Base-by-base conservation (phyloP, 495 filamentous ascomycete genomes). In the Penicillium mononematosum region DNA sequence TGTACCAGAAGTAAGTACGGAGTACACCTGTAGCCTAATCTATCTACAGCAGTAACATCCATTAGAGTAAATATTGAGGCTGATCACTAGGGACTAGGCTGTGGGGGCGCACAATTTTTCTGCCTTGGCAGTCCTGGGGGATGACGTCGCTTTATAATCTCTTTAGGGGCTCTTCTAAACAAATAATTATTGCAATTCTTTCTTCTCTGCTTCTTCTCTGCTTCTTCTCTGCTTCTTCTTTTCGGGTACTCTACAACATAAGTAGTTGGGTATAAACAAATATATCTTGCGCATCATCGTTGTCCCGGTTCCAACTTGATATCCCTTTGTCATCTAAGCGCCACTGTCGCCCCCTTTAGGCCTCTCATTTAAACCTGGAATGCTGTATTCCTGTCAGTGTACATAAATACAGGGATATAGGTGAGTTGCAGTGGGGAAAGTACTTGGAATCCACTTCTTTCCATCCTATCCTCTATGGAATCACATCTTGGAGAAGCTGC, bases 101-200 rank as follows among this genome's bases (percentile, higher is more conserved):
- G 42, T 24, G 42, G 19, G 19, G 17, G 19, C 5, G 10, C 19
- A 24, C 42, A 24, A 11, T 34, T 56, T 60, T 42, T 17, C 24
- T 59, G 44, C 60, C 56, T 63, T 63, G 60, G 60, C 60, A 63
- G 58, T 19, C 22, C 36, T 3, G 16, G 38, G 56, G 56, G 50
- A 44, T 44, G 60, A 63, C 60, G 60, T 39, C 10, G 31, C 16
- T 39, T 17, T 11, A 17, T 14, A 34, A 34, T 39, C 34, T 38
- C 34, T 7, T 34, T 34, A 39, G 36, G 36, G 36, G 36, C 5
- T 14, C 5, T 14, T n/a, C 34, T 38, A 39, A 19, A 24, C 19
- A 11, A 32, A 32, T 32, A 32, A 32, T 11, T 1, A 32, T 11
- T 1, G 8, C 38, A 45, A 27, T 24, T 2, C 1, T 24, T 24